Evolutionary conservation across 2,329 filamentous ascomycete genomes (phyloP), one percentile per base, ranked within the genome.

Genomic region (Neofusicoccum ribis): DNA sequence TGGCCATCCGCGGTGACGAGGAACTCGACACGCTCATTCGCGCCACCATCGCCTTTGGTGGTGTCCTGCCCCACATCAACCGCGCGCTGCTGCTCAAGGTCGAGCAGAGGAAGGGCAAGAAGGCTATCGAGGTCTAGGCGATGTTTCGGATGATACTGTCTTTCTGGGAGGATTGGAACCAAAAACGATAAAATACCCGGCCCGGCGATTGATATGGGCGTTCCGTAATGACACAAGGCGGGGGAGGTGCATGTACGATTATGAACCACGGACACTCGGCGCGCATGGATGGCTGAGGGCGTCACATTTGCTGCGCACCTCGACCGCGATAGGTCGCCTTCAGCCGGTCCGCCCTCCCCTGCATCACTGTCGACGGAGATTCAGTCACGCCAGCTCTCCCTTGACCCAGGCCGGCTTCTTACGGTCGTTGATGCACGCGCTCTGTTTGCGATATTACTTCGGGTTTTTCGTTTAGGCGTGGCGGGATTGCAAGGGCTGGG

Each of bases 51-150:
- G 95, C 95, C 67, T 98, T 96, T 72, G 95, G 95, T 84, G 95
- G 95, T 90, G 95, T 99, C 34, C 84, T 99, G 76, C 95, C 95
- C 70, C 94, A 97, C 82, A 99, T 99, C 88, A 98, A 99, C 86
- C 91, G 95, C 73, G 95, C 95, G 14, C 85, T 99, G 72, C 85
- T 99, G 72, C 87, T 96, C 79, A 97, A 97, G 88, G 93, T 96
- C 64, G 93, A 97, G 82, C 91, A 96, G 83, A 96, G 96, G 91
- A 97, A 97, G 91, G 92, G 92, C 84, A 89, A 85, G 77, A 87
- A 88, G 82, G 76, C 75, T 37, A 59, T 68, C 14, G 74, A 77
- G 60, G 71, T 65, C 49, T 77, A 65, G 47, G 44, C 34, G 17
- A 41, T 31, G 46, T 62, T 62, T 41, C 46, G 46, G 34, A 43